A percentile compares a stretch with the other conserved stretches of the same genome.
phyloP scores from a whole-genome alignment of 1,284 basidiomycete species.

The Moesziomyces parantarcticus region DNA sequence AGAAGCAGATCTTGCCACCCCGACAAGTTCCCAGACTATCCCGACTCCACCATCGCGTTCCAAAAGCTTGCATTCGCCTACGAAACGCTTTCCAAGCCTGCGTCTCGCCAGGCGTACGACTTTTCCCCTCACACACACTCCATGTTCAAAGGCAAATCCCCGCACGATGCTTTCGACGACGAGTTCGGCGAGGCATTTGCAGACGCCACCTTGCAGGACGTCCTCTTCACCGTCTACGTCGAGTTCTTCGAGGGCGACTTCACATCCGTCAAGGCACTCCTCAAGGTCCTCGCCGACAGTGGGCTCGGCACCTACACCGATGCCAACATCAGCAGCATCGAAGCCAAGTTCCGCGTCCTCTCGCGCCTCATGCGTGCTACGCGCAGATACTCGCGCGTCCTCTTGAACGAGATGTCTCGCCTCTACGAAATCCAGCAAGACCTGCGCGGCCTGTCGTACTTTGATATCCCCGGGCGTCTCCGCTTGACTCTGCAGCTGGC shows the following conservation, averaged over 20 bases:
- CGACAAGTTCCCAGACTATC: conserved; percentile 83
- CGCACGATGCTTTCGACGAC: conserved; percentile 46
- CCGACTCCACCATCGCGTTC: conserved; percentile 80
- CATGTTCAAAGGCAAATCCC: conserved; percentile 47
- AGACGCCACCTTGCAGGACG: conserved; percentile 72
- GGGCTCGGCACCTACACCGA: conserved; percentile 58
- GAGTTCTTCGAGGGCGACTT: conserved; percentile 86
- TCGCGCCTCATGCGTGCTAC: conserved; percentile 71
- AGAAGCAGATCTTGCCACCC: conserved; percentile 83
- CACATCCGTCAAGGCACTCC: conserved; percentile 67
- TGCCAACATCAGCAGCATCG: conserved; percentile 68
- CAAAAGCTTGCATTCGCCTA: conserved; percentile 86
- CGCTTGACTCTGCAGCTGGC: conserved; percentile 81
- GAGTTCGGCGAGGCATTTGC: conserved; percentile 49
- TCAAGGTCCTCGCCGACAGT: conserved; percentile 70
- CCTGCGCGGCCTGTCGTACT: conserved; percentile 78
- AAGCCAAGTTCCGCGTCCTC: conserved; percentile 66
- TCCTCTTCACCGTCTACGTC: conserved; percentile 78
- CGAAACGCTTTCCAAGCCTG: conserved; percentile 79
- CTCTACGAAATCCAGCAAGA: conserved; percentile 82
- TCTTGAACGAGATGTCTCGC: conserved; percentile 78
- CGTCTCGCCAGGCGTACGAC: conserved; percentile 78
- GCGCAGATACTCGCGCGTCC: conserved; percentile 78
- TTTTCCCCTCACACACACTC: conserved; percentile 62
- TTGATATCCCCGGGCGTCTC: conserved; percentile 81